phyloP scores from a whole-genome alignment of 768 basidiomycete species.

The Suillus weaverae region DNA sequence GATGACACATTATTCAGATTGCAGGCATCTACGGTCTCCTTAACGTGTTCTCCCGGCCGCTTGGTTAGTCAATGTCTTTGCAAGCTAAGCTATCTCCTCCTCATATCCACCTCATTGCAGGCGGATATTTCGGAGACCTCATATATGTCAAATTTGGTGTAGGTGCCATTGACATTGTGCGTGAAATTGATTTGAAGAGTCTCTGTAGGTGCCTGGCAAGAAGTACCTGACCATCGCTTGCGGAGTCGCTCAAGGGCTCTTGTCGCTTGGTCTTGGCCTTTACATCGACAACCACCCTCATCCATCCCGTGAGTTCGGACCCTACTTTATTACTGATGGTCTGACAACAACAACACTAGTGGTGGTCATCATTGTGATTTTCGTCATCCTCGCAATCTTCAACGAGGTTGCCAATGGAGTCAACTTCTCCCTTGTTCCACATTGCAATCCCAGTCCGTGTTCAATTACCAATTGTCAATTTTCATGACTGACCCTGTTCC shows the following conservation, averaged over 20 bases:
- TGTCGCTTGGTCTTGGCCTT: slow-evolving; percentile 46
- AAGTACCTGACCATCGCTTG: slow-evolving; percentile 46
- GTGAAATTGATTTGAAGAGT: not conserved
- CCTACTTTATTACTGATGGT: not conserved
- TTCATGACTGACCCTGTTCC: not conserved
- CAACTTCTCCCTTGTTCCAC: slow-evolving; percentile 52
- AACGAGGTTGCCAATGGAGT: slow-evolving; percentile 50
- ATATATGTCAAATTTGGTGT: slow-evolving; percentile 45
- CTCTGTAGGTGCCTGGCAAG: slow-evolving; percentile 37
- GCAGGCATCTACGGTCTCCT: slow-evolving; percentile 44
- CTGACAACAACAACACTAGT: slow-evolving; percentile 16
- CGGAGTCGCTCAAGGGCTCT: slow-evolving; percentile 45
- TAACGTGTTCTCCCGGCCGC: slow-evolving; percentile 50
- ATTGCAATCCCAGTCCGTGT: slow-evolving; percentile 44
- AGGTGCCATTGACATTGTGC: slow-evolving; percentile 1
- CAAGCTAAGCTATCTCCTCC: not conserved
- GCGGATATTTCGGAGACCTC: slow-evolving; percentile 48
- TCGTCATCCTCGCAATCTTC: slow-evolving; percentile 39
- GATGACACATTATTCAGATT: slow-evolving; percentile 16
- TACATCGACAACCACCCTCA: slow-evolving; percentile 34
- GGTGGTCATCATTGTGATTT: slow-evolving; percentile 37
- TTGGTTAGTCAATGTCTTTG: slow-evolving; percentile 24
- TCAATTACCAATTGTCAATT: slow-evolving; percentile 7
- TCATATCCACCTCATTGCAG: slow-evolving; percentile 14
- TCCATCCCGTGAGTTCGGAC: slow-evolving; percentile 20